These are phyloP conservation scores for Corymbia maculata DNA, from an alignment of 345 rosid genomes.

Conservation along the genomic window DNA sequence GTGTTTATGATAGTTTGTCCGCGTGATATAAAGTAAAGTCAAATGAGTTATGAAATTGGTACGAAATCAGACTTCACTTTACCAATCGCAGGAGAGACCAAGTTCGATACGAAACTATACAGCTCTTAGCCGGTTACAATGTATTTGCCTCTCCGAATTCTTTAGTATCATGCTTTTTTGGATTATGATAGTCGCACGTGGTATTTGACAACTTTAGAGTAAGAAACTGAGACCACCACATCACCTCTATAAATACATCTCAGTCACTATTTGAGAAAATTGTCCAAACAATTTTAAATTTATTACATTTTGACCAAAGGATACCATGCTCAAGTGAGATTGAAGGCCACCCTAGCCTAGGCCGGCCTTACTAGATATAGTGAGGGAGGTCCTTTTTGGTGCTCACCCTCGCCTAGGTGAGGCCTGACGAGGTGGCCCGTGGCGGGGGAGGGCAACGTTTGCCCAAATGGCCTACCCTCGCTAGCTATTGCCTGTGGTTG, in stretches of 20 bases:
- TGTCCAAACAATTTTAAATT: background rate
- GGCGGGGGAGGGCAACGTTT: too few species aligned
- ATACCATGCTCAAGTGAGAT: accelerated
- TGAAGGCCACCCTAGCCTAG: background rate
- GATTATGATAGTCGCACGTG: background rate
- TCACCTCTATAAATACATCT: background rate
- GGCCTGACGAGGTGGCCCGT: background rate
- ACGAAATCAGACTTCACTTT: too few species aligned
- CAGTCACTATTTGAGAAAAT: background rate
- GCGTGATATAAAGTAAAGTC: background rate
- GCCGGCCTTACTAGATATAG: background rate
- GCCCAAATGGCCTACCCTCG: background rate
- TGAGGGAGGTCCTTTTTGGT: background rate
- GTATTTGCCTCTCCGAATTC: background rate
- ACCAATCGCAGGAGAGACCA: background rate
- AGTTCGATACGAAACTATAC: background rate
- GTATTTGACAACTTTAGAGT: background rate
- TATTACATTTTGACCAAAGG: background rate
- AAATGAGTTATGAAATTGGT: background rate
- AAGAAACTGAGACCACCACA: background rate
- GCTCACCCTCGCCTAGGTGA: background rate
- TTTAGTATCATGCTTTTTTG: background rate
- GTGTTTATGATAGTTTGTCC: background rate
- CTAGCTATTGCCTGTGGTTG: accelerated
- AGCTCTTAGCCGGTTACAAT: background rate